Evolutionary conservation across 371 early-diverging fungal genomes (phyloP).

Genomic region (Mortierella sp.): DNA sequence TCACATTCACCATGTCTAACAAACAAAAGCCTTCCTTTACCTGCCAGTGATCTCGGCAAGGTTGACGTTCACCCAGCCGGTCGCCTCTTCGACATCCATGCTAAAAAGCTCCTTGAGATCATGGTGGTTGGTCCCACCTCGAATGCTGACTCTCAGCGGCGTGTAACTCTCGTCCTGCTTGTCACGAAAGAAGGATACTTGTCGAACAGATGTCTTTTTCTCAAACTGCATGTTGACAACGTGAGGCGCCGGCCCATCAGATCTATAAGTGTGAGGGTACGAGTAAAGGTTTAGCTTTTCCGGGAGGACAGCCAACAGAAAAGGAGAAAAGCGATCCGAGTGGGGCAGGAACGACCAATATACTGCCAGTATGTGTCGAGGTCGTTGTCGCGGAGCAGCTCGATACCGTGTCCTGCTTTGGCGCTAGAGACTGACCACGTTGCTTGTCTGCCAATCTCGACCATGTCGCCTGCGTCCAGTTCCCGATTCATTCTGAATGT

Average conservation of each 20-base stretch:
- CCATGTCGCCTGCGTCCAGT: slow-evolving; percentile 58
- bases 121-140: slow-evolving; percentile 81
- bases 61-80: slow-evolving; percentile 80
- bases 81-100: slow-evolving; percentile 74
- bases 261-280: slow-evolving; percentile 46
- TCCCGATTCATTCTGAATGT: slow-evolving; percentile 15
- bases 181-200: slow-evolving; percentile 84
- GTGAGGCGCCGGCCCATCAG: slow-evolving; percentile 78
- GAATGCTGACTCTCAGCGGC: slow-evolving; percentile 79
- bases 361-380: slow-evolving; percentile 91
- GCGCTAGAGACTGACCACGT: slow-evolving; percentile 82
- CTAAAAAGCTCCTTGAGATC: slow-evolving; percentile 73
- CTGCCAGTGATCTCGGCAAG: slow-evolving; percentile 67
- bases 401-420: slow-evolving; percentile 77
- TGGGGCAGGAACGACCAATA: background rate
- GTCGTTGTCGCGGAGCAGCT: slow-evolving; percentile 76
- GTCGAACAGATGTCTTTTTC: slow-evolving; percentile 68
- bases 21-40: slow-evolving; percentile 29
- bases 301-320: background rate
- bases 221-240: slow-evolving; percentile 68
- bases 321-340: background rate
- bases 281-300: background rate
- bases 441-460: slow-evolving; percentile 71
- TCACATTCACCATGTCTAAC: background rate
- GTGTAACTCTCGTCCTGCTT: slow-evolving; percentile 95